Base-by-base conservation (phyloP, 257 asterid genomes). In the Solanum verrucosum region DNA sequence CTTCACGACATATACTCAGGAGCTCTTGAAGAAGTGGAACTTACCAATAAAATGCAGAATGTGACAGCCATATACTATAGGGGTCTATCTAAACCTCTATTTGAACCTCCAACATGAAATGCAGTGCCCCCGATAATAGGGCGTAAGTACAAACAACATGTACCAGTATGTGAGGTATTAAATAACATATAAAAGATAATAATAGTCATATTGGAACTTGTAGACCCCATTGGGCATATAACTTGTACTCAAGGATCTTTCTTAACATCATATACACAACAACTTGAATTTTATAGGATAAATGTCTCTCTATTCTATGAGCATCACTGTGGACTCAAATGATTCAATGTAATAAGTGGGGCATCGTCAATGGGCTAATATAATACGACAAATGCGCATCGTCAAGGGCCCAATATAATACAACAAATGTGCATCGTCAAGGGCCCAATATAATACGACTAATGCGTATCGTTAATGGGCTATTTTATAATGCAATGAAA, bases 61-160 rank as follows among this genome's bases (percentile, higher is more conserved):
- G 4, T 6, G 63, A 18, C 2, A 6, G 59, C 1, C 3, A 52
- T 23, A 0, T 52, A 6, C 63, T 52, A 6, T 0, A 52, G 0
- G 9, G 63, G 23, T 6, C 1, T 3, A 18, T 52, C 9, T 52
- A 6, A 52, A 52, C n/a, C 23, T 52, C 10, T 18, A 52, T 7
- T 7, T 52, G 1, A 52, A 52, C 63, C n/a, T 18, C 10, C 63
- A 52, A 18, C 9, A 52, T 52, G 63, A 52, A 52, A 52, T 52
- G 2, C 7, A 18, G 0, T 0, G 1, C 4, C 9, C 60, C 1
- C 1, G 0, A 49, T 16, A 49, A 49, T 49, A 3, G 23, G 60
- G 9, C 0, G 4, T 49, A 3, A 5, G 0, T 49, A 49, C 60
- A 16, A 49, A 46, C 7, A 46, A 46, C 59, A 46, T 4, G 7